Conservation (phyloP, 2,329 filamentous ascomycete species). For the Proliferodiscus dingleyae region DNA sequence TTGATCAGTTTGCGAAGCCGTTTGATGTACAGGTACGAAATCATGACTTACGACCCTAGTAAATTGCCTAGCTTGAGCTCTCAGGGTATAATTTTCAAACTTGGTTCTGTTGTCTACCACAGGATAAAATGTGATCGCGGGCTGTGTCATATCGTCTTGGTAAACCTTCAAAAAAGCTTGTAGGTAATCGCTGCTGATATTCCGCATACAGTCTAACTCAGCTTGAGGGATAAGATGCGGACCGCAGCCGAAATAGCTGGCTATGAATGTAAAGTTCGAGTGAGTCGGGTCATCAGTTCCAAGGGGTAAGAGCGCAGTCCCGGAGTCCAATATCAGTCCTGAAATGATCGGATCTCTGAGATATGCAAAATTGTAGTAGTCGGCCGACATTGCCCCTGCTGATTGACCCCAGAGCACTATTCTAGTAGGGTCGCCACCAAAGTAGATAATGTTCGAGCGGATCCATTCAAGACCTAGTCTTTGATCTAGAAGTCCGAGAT, state of each 20-base stretch:
- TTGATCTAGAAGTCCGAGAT: slow-evolving; percentile 49
- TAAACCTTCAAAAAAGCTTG: slow-evolving; percentile 15
- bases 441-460: slow-evolving; percentile 48
- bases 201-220: slow-evolving; percentile 27
- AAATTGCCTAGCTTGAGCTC: slow-evolving; percentile 16
- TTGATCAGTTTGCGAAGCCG: slow-evolving; percentile 1
- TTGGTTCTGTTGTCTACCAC: slow-evolving; percentile 15
- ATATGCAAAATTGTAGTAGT: slow-evolving; percentile 24
- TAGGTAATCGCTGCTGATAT: slow-evolving; percentile 15
- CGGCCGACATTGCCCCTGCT: slow-evolving; percentile 49
- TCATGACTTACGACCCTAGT: slow-evolving; percentile 16
- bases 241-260: slow-evolving; percentile 24
- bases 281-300: slow-evolving; percentile 11
- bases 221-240: slow-evolving; percentile 12
- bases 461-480: slow-evolving; percentile 49
- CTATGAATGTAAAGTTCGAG: slow-evolving; percentile 25
- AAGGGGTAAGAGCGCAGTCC: slow-evolving; percentile 10
- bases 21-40: not conserved
- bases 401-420: slow-evolving; percentile 51
- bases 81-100: slow-evolving; percentile 17
- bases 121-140: slow-evolving; percentile 16
- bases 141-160: slow-evolving; percentile 9
- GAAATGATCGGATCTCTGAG: slow-evolving; percentile 22
- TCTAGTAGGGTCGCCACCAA: slow-evolving; percentile 53
- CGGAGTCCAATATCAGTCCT: slow-evolving; percentile 22